These are phyloP conservation scores for Pholiota molesta DNA, from an alignment of 768 basidiomycete species.

Conservation along the genomic window DNA sequence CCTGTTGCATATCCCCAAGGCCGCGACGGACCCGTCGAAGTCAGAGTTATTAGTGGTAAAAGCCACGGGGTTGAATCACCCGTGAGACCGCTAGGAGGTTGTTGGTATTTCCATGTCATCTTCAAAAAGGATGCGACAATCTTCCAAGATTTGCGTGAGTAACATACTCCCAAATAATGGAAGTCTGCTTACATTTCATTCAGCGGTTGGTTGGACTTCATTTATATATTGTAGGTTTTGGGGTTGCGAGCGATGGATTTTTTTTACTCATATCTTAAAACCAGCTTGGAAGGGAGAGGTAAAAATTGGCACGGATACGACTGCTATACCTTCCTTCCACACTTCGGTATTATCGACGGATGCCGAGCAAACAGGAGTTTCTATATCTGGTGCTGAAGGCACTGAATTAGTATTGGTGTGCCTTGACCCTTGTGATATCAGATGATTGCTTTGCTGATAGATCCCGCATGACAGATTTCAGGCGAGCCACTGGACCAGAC, in stretches of 20 bases:
- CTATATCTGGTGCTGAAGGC: slow-evolving; percentile 56
- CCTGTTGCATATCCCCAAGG: slow-evolving; percentile 77
- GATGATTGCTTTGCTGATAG: slow-evolving; percentile 8
- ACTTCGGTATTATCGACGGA: slow-evolving; percentile 81
- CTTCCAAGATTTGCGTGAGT: slow-evolving; percentile 84
- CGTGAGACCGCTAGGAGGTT: slow-evolving; percentile 88
- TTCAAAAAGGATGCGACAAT: slow-evolving; percentile 65
- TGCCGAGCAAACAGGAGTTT: slow-evolving; percentile 65
- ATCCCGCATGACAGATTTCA: slow-evolving; percentile 52
- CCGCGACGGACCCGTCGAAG: slow-evolving; percentile 61
- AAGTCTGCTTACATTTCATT: slow-evolving; percentile 4
- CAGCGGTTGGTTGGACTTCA: slow-evolving; percentile 86
- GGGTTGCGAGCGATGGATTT: neutral
- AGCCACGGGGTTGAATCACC: slow-evolving; percentile 87
- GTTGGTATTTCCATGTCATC: slow-evolving; percentile 87
- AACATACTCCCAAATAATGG: neutral
- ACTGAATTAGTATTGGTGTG: slow-evolving; percentile 77
- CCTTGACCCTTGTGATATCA: slow-evolving; percentile 17
- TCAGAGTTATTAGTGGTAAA: slow-evolving; percentile 90
- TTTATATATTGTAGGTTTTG: slow-evolving; percentile 75
- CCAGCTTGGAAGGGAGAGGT: slow-evolving; percentile 70
- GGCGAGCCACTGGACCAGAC: slow-evolving; percentile 90
- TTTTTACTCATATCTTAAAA: neutral
- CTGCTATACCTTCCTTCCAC: slow-evolving; percentile 60
- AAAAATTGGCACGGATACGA: slow-evolving; percentile 52